Evolutionary conservation across 208 protist genomes (phyloP), one percentile per base, ranked within the genome.

Genomic region (Trypanosoma melophagium): DNA sequence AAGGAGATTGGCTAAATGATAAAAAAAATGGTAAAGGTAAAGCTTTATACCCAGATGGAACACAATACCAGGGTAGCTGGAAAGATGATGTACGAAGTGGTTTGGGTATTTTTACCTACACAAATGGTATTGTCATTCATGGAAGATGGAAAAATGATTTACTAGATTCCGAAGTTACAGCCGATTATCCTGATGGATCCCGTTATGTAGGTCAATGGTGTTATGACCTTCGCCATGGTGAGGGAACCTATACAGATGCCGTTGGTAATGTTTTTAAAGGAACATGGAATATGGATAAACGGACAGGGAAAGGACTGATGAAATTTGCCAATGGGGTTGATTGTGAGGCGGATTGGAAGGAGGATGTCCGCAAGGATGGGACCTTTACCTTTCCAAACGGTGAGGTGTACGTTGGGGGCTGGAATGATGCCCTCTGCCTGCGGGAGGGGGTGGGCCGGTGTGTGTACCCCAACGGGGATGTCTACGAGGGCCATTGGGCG

Each of bases 381-480:
- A 74, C 80, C n/a, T 97, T 87, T 76, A 71, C 74, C 14, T 97
- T 94, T 74, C 80, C 86, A 1, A 92, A 93, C 60, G 87, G 85
- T 0, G 86, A 91, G 56, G 74, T 76, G 19, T 92, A 96, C 71
- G 58, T 65, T 13, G 89, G 89, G 17, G 81, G 69, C 22, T 91
- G 86, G 88, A 79, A 94, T 69, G 72, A 65, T n/a, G 35, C 8
- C 28, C 62, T 42, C 41, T 59, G 76, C 52, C 35, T 77, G 21
- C 87, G 94, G 51, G 68, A 94, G 3, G 94, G 92, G 54, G 25
- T 65, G 55, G 94, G 94, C 13, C 73, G 50, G 19, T 97, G 89
- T 67, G 81, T 70, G 40, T 94, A 84, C 47, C 78, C 61, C 1
- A 90, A 88, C 55, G 89, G 90, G 45, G 76, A 88, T 62, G 62